Base-by-base conservation (phyloP, 345 rosid species). In the Combretum micranthum region DNA sequence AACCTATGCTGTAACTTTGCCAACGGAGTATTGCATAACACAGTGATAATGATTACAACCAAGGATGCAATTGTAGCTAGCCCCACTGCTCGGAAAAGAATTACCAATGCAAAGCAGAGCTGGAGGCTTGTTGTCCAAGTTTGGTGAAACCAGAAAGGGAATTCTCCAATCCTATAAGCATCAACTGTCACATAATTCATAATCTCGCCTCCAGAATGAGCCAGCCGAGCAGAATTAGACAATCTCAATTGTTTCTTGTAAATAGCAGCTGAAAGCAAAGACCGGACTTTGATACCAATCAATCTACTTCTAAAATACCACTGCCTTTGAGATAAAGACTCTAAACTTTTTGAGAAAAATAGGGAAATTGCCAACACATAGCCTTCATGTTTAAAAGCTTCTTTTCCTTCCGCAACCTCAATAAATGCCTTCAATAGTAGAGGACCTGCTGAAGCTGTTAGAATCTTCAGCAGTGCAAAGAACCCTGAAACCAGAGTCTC, bases 131-230 rank as follows among this genome's bases (percentile, higher is more conserved):
- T 88, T 1, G 96, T 77, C 98, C 98, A 88, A 56, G 82, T 86
- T 79, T 88, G 96, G 58, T 92, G 98, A 70, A 86, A 80, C 98
- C 96, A 92, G 69, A 79, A 92, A 1, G 98, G 93, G 57, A 88
- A 92, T 22, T 92, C 98, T 3, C 98, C 98, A 17, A 92, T 83
- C 55, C 98, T 75, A 51, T 86, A 92, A 16, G 98, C 93, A 81
- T 92, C 98, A 15, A 92, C 93, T 0, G 93, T 80, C 7, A 90
- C 95, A 62, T 88, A 92, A 68, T 92, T 92, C 86, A 85, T 83
- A 45, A 92, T 83, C 80, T 92, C 96, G 3, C 98, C 83, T 0
- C 95, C 84, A 2, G 98, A 86, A 75, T 92, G 98, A 23, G 71
- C 70, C 76, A 80, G 17, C 62, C 90, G 82, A 37, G 93, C 78